Evolutionary conservation across 768 basidiomycete genomes (phyloP), one percentile per base, ranked within the genome.

Genomic region (Auricularia cornea): DNA sequence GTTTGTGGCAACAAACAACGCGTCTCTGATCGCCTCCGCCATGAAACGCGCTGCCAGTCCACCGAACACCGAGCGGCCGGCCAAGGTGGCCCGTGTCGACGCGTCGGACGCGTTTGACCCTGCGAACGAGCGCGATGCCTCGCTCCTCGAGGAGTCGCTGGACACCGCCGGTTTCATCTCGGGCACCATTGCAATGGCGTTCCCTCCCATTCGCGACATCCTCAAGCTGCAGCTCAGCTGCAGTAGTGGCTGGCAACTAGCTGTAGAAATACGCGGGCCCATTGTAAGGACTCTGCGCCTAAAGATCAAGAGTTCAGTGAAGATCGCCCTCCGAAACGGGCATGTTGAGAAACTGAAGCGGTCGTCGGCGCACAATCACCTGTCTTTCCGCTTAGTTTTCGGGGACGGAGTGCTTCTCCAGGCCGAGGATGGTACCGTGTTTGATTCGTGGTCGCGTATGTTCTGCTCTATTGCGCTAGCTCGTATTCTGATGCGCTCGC

Each of bases 41-140:
- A 63, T 63, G 62, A 63, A 63, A 59, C 44, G 44, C 16, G 44
- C 44, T 23, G 44, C 44, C 16, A 48, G 44, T 48, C 44, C 44
- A 23, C 6, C 44, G 5, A 20, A 10, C 16, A 18, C 10, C 23
- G 44, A 48, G 6, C 44, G 44, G 5, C 44, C 44, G 6, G 16
- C 44, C 20, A 48, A 48, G 20, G 23, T 48, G 11, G 44, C 44
- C 11, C 44, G 44, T 5, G 20, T 20, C 10, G 44, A 48, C 20
- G 44, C 44, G 20, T 48, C 20, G 23, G 23, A 48, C 23, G 44
- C 23, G 20, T 48, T 48, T 48, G 44, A 18, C 20, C 44, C 44
- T 20, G 44, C 44, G 11, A 48, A 48, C 44, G 44, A 48, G 23
- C 44, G 44, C 44, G 20, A 18, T 48, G 44, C 44, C 5, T 18